These are phyloP conservation scores for Anacardium occidentale DNA, from an alignment of 345 rosid species.

Conservation along the genomic window DNA sequence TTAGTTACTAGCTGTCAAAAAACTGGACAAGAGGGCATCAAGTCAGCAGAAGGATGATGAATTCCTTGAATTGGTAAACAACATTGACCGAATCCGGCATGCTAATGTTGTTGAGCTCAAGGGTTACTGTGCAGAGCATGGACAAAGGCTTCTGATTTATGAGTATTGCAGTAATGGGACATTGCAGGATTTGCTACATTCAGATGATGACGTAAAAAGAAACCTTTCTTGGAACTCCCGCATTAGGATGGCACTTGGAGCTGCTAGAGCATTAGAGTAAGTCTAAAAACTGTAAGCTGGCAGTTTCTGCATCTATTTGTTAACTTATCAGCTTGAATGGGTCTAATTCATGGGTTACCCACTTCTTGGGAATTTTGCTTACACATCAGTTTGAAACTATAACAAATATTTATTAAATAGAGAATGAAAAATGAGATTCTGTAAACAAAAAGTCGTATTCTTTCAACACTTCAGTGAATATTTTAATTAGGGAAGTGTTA, in stretches of 20 bases:
- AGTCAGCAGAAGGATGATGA: slow-evolving; percentile 72
- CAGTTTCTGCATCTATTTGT: neutral
- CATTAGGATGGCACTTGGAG: slow-evolving; percentile 82
- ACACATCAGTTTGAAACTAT: neutral
- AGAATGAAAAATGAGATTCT: neutral
- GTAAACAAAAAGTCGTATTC: neutral
- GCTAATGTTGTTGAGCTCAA: slow-evolving; percentile 81
- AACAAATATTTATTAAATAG: neutral
- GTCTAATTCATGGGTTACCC: neutral
- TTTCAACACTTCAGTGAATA: no score
- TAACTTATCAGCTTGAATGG: neutral
- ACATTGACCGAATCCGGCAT: slow-evolving; percentile 75
- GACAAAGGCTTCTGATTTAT: slow-evolving; percentile 79
- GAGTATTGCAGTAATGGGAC: slow-evolving; percentile 89
- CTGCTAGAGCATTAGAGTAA: slow-evolving; percentile 96
- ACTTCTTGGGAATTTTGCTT: neutral
- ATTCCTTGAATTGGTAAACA: slow-evolving; percentile 75
- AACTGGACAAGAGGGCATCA: slow-evolving; percentile 67
- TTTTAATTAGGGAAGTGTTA: no score
- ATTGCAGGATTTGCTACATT: slow-evolving; percentile 76
- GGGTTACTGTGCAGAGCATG: slow-evolving; percentile 98
- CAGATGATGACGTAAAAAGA: slow-evolving; percentile 70
- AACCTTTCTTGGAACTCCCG: slow-evolving; percentile 80
- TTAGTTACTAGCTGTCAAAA: slow-evolving; percentile 89
- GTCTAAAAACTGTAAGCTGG: slow-evolving; percentile 25